phyloP scores from a whole-genome alignment of 192 early-diverging fungal species.

The Coemansia sp. region DNA sequence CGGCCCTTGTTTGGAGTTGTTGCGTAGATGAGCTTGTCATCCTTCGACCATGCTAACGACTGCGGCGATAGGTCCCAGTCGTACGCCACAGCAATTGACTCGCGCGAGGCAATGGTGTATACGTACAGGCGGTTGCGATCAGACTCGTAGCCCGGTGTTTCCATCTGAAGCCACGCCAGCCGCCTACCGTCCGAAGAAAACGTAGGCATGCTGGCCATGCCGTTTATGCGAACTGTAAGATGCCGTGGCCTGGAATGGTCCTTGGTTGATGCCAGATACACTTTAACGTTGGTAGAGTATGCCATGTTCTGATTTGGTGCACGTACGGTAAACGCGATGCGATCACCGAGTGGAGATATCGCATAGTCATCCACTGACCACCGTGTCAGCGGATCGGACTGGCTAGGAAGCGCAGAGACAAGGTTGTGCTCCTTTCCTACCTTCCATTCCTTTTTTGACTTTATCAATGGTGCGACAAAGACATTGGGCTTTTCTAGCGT shows the following conservation, averaged over 20 bases:
- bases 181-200: conserved; percentile 63
- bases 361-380: conserved; percentile 59
- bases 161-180: conserved; percentile 73
- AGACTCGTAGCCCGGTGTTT: conserved; percentile 67
- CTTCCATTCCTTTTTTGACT: conserved; percentile 32
- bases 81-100: conserved; percentile 49
- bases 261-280: conserved; percentile 60
- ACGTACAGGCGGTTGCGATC: conserved; percentile 61
- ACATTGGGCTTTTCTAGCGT: conserved; percentile 60
- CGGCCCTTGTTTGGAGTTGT: conserved; percentile 16
- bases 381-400: conserved; percentile 58
- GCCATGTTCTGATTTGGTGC: conserved; percentile 57
- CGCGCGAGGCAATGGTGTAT: conserved; percentile 51
- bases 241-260: conserved; percentile 39
- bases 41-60: conserved; percentile 35
- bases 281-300: conserved; percentile 68
- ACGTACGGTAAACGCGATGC: conserved; percentile 66
- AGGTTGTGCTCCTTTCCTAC: conserved; percentile 31
- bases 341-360: conserved; percentile 61
- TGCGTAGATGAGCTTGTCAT: conserved; percentile 18
- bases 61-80: conserved; percentile 63
- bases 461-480: conserved; percentile 53
- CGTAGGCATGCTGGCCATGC: conserved; percentile 58
- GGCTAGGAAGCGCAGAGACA: conserved; percentile 33
- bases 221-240: conserved; percentile 52